These are phyloP conservation scores for Beauveria medogensis DNA, from an alignment of 2,329 filamentous ascomycete species.

Conservation along the genomic window DNA sequence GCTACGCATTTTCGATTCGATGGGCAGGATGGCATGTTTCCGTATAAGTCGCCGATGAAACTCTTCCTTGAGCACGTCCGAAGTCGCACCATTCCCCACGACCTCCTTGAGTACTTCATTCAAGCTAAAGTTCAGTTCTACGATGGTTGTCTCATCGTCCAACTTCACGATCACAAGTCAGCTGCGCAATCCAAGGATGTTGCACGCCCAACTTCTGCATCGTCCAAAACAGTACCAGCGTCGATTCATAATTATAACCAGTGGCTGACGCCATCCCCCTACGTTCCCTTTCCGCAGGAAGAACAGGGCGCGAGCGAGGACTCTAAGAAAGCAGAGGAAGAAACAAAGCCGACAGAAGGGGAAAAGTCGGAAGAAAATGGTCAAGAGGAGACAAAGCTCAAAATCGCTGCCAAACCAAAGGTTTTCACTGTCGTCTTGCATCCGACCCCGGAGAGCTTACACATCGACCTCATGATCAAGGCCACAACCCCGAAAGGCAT, in stretches of 20 bases:
- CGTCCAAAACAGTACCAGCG: constrained; percentile 58
- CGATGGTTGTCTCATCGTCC: constrained; percentile 89
- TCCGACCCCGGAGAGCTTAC: constrained; percentile 68
- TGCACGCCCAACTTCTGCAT: constrained; percentile 40
- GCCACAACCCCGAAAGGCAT: constrained; percentile 57
- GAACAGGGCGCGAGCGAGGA: constrained; percentile 31
- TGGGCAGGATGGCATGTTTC: constrained; percentile 84
- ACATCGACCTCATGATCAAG: constrained; percentile 69
- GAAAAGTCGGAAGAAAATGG: constrained; percentile 24
- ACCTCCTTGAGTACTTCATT: constrained; percentile 73
- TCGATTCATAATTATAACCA: constrained; percentile 91
- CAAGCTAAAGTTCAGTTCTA: constrained; percentile 72
- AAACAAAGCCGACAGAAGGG: constrained; percentile 14
- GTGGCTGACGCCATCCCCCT: constrained; percentile 83
- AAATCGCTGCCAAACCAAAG: constrained; percentile 48
- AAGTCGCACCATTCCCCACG: constrained; percentile 74
- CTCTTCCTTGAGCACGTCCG: constrained; percentile 70
- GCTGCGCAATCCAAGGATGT: constrained; percentile 52
- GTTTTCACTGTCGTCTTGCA: constrained; percentile 75
- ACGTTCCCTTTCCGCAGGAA: constrained; percentile 65
- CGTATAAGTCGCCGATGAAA: constrained; percentile 87
- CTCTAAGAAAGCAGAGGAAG: constrained; percentile 30
- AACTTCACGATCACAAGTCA: constrained; percentile 82
- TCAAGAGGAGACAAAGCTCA: constrained; percentile 30
- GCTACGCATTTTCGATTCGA: constrained; percentile 86